Evolutionary conservation across 192 early-diverging fungal species (phyloP), one percentile per base, ranked within the genome.

Genomic region (Coemansia sp.): DNA sequence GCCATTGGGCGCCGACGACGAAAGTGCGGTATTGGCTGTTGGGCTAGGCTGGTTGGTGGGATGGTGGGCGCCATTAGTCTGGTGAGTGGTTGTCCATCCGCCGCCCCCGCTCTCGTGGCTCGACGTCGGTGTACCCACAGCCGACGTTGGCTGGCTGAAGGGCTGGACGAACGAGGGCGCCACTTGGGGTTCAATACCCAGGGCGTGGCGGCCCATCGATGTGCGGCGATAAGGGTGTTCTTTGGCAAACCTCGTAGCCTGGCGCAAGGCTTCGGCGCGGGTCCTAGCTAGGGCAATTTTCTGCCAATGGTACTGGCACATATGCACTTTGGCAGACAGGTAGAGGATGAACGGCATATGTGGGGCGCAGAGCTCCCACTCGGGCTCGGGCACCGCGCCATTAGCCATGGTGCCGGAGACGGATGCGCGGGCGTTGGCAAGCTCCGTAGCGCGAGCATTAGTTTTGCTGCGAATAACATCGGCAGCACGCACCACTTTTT

Each of bases 241-340:
- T 11, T 10, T 37, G n/a, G 59, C 59, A 61, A 61, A 35, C 13
- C 44, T 33, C 38, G 28, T 4, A 17, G 19, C 46, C 43, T 39
- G 60, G 21, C 62, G 57, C 62, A 39, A 19, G 16, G 74, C 58
- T 2, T 82, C 75, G 7, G 72, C 44, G 30, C 80, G 71, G 2
- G 69, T 77, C 49, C 80, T 69, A 3, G 80, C 72, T 46, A 82
- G 49, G 6, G 80, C 80, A 59, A 82, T 77, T 66, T 82, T 82
- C 26, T 82, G 80, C 81, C 76, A 84, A 33, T 84, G 81, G 73
- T 84, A 84, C 65, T 78, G 76, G 59, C 81, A 84, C 32, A 84
- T 71, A 26, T 84, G 81, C 35, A 84, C 77, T 39, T 84, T 84
- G 16, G 81, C 81, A 1, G 81, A 71, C 61, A 84, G 26, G 23